Evolutionary conservation across 2,329 filamentous ascomycete species (phyloP), one percentile per base, ranked within the genome.

Genomic region (Samsoniella hepiali): DNA sequence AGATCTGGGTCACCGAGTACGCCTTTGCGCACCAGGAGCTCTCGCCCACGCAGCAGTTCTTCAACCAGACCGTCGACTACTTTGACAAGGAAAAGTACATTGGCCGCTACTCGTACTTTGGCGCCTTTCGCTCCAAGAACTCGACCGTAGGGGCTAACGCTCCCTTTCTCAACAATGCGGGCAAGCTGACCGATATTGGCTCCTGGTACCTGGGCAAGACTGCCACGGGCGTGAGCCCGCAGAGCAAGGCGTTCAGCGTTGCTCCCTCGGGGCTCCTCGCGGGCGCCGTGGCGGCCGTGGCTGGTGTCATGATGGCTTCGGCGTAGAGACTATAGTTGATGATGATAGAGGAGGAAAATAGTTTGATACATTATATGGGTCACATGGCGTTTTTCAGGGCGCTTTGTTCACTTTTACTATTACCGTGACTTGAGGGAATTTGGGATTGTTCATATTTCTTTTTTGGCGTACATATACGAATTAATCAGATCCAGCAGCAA

Each of bases 1-100:
- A 83, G 3, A 84, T 93, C 65, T 94, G 91, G 91, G 79, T 94
- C 11, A 94, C 91, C 32, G 91, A 95, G 75, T 93, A 89, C 73
- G 90, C 88, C 44, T 81, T 82, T 62, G 77, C 85, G 63, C 74
- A 88, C 65, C 79, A 84, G 69, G 77, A 81, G 32, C 79, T 91
- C 17, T 64, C 72, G 1, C 75, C 80, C 0, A 88, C 87, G 0
- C 84, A 91, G 71, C 68, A 72, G 0, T 92, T 91, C 72, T 93
- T 85, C 77, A 91, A 92, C 69, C 79, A 79, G 69, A 87, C 84
- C 3, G 74, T 83, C 60, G 81, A 85, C 51, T 91, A 87, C 73
- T 84, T 94, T 65, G 90, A 94, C 62, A 71, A 69, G 53, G 67
- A 72, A 34, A 66, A 72, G 45, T 87, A 82, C 62, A 80, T 93